These are phyloP conservation scores for Trichoderma simmonsii DNA, from an alignment of 2,329 filamentous ascomycete species.

Conservation along the genomic window DNA sequence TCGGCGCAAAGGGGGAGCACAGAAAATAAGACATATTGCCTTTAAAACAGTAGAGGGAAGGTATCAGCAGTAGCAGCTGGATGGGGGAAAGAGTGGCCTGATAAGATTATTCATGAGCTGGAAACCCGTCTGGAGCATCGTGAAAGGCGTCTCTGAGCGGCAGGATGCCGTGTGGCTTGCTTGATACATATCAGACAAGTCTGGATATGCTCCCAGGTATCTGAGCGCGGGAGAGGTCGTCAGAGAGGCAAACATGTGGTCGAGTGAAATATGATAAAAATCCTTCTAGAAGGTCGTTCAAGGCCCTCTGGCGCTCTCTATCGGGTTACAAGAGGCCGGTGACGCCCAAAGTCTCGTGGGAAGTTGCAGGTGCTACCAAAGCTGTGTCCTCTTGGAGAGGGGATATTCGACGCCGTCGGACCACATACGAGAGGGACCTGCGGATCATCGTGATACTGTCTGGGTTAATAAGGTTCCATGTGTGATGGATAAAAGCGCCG, in stretches of 20 bases:
- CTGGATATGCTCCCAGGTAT: neutral
- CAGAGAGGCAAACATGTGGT: neutral
- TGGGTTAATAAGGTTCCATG: neutral
- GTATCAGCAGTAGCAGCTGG: neutral
- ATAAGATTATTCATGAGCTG: neutral
- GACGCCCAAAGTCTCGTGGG: constrained; percentile 5
- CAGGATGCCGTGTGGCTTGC: constrained; percentile 9
- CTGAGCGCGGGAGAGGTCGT: neutral
- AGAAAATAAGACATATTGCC: constrained; percentile 7
- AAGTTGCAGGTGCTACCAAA: constrained; percentile 15
- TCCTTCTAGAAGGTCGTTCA: constrained; percentile 10
- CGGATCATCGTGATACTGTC: neutral
- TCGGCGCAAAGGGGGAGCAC: constrained; percentile 4
- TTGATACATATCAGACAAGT: neutral
- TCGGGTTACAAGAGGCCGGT: neutral
- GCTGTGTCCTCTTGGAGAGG: neutral
- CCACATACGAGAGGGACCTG: neutral
- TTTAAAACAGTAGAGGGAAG: neutral
- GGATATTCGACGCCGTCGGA: constrained; percentile 14
- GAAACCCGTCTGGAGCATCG: neutral
- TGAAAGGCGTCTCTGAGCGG: neutral
- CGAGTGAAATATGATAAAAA: neutral
- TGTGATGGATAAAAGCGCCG: neutral
- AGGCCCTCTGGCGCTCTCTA: neutral
- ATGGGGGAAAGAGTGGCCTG: neutral